These are phyloP conservation scores for Hanseniaspora gamundiae DNA, from an alignment of 1,139 yeast species.

Conservation along the genomic window DNA sequence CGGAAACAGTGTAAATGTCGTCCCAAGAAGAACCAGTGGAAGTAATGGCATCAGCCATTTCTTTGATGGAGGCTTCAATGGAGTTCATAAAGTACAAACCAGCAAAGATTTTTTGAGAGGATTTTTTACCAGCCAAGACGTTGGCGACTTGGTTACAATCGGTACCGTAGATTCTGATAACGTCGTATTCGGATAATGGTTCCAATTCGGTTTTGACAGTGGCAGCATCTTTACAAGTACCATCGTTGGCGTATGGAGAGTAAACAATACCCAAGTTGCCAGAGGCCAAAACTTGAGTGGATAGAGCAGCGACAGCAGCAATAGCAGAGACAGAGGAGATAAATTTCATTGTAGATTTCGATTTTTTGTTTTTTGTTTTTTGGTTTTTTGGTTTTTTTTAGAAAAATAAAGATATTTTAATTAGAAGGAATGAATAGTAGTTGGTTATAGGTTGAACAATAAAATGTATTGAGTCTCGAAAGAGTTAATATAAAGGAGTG, in stretches of 20 bases:
- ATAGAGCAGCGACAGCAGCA: slow-evolving; percentile 18
- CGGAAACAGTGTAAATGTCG: slow-evolving; percentile 59
- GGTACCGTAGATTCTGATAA: slow-evolving; percentile 72
- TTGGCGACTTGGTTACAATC: slow-evolving; percentile 70
- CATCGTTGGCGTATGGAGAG: slow-evolving; percentile 64
- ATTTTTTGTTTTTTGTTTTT: not conserved
- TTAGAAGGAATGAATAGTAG: slow-evolving; percentile 7
- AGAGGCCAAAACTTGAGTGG: slow-evolving; percentile 30
- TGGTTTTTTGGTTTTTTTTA: not conserved
- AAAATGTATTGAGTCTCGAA: not conserved
- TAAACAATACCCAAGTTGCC: slow-evolving; percentile 50
- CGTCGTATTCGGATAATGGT: slow-evolving; percentile 37
- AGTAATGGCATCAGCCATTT: slow-evolving; percentile 43
- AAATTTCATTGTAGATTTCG: slow-evolving; percentile 10
- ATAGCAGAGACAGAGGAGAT: slow-evolving; percentile 21
- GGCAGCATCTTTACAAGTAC: slow-evolving; percentile 56
- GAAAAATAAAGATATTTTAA: not conserved
- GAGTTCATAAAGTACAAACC: slow-evolving; percentile 53
- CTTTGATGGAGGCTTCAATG: slow-evolving; percentile 38
- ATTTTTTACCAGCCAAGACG: slow-evolving; percentile 50
- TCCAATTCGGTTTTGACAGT: slow-evolving; percentile 51
- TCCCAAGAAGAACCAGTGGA: slow-evolving; percentile 54
- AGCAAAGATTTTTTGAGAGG: slow-evolving; percentile 53
- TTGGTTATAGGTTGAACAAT: slow-evolving; percentile 4
- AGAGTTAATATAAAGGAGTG: not conserved